Percentiles rank a stretch among this genome's conserved stretches.
phyloP scores from a whole-genome alignment of 805 yeast genomes.

The Candida sanyiensis region DNA sequence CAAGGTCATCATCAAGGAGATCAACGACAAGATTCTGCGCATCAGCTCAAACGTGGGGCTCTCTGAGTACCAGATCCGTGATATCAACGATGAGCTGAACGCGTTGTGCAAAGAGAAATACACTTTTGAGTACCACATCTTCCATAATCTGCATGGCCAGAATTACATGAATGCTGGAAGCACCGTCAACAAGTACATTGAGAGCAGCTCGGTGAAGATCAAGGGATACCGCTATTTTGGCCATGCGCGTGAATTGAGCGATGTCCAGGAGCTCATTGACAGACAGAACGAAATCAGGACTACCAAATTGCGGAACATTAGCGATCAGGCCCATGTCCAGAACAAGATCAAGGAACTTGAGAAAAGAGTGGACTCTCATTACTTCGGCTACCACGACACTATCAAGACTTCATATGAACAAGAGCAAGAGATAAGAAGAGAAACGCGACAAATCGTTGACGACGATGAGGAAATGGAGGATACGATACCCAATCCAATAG shows the following conservation, averaged over 20 bases:
- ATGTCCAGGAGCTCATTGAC: constrained; percentile 47
- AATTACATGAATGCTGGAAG: constrained; percentile 40
- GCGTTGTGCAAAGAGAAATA: constrained; percentile 57
- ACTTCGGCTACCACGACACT: constrained; percentile 41
- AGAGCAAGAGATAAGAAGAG: constrained; percentile 6
- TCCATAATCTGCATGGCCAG: constrained; percentile 62
- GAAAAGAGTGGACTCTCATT: constrained; percentile 29
- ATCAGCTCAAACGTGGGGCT: constrained; percentile 53
- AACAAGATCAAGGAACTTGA: constrained; percentile 22
- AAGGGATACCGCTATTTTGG: constrained; percentile 59
- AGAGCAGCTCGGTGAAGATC: constrained; percentile 17
- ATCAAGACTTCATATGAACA: constrained; percentile 4
- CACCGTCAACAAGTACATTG: constrained; percentile 11
- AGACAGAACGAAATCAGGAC: constrained; percentile 26
- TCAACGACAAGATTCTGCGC: constrained; percentile 51
- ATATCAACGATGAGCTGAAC: constrained; percentile 69
- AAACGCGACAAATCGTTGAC: constrained; percentile 14
- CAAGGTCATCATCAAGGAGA: constrained; percentile 53
- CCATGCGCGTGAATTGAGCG: constrained; percentile 74
- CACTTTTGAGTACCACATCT: constrained; percentile 74
- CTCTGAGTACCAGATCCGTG: constrained; percentile 60
- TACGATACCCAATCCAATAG: constrained; percentile 12
- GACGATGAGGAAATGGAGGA: constrained; percentile 9
- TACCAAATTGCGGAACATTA: constrained; percentile 13
- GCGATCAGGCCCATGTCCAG: constrained; percentile 16